Conservation (phyloP, 139 green algal species). For the Picochlorum sp. region DNA sequence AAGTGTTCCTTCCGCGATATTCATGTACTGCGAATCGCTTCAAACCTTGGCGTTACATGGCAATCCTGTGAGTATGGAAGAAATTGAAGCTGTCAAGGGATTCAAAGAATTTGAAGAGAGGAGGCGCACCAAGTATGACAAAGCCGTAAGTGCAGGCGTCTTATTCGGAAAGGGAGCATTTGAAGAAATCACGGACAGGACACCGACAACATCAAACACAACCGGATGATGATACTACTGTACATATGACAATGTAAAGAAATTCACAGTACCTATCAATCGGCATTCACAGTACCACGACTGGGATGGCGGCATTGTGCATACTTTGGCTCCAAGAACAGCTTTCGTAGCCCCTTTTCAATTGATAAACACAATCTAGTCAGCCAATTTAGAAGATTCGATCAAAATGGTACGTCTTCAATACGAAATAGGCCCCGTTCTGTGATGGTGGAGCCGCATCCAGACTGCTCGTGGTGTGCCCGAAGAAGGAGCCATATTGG, state of each 20-base stretch:
- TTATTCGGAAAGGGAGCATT: constrained; percentile 40
- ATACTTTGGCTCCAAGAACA: too few relatives aligned
- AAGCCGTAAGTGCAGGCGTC: constrained; percentile 44
- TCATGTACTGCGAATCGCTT: constrained; percentile 48
- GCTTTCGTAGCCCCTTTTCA: too few relatives aligned
- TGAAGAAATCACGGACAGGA: constrained; percentile 39
- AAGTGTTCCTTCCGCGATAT: constrained; percentile 44
- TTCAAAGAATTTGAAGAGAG: constrained; percentile 51
- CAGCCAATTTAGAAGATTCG: too few relatives aligned
- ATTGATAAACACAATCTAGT: too few relatives aligned
- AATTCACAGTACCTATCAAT: too few relatives aligned
- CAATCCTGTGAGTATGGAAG: constrained; percentile 52
- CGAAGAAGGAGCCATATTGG: too few relatives aligned
- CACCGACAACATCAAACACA: background rate
- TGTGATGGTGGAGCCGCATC: too few relatives aligned
- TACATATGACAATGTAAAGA: background rate
- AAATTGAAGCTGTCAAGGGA: constrained; percentile 31
- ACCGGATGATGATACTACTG: background rate
- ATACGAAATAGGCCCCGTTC: too few relatives aligned
- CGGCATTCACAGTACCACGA: too few relatives aligned
- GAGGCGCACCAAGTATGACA: constrained; percentile 47
- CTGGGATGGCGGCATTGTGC: too few relatives aligned
- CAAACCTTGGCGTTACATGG: constrained; percentile 64
- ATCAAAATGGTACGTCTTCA: too few relatives aligned
- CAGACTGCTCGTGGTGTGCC: too few relatives aligned